Evolutionary conservation across 2,329 filamentous ascomycete species (phyloP), one percentile per base, ranked within the genome.

Genomic region (Dichotomopilus funicola): DNA sequence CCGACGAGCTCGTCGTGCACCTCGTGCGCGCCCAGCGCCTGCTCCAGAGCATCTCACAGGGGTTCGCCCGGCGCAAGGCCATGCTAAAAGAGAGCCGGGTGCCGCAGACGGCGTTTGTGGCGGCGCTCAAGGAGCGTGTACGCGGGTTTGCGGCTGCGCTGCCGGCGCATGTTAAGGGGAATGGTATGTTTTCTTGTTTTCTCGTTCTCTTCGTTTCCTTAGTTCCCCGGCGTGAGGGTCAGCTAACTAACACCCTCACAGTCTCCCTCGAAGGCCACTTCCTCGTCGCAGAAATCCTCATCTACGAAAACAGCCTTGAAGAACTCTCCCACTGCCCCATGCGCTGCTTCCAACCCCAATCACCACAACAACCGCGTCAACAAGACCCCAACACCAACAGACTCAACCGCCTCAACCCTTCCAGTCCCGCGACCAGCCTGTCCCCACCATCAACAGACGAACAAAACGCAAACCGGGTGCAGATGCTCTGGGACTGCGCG

Each of bases 11-110:
- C 5, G 66, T 78, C 5, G 68, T 77, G 9, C 69, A 74, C 53
- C 69, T 80, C 4, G 71, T 78, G 58, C 71, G 71, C 55, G 70
- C 74, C 6, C 77, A 80, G 65, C 73, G 76, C 61, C 67, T 80
- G 1, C 68, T 74, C 0, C 77, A 80, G 61, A 70, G 71, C 5
- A 77, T 79, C 42, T 71, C 72, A 5, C 62, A 72, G 34, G 71
- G 72, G 1, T 69, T 78, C 60, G 60, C 63, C 61, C 42, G 65
- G 62, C 60, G 68, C 65, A 59, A 63, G 51, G 59, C 53, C 38
- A 44, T 61, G 63, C 34, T 42, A 12, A 35, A 59, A 42, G 65
- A 68, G 49, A 68, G 49, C 36, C 53, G 60, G 3, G 60, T 75
- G 4, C 73, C 76, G 10, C 63, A 77, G 8, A 64, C 64, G 4